Evolutionary conservation across 1,284 basidiomycete species (phyloP).

Genomic region (Xerocomus cyaneibrunnescens): DNA sequence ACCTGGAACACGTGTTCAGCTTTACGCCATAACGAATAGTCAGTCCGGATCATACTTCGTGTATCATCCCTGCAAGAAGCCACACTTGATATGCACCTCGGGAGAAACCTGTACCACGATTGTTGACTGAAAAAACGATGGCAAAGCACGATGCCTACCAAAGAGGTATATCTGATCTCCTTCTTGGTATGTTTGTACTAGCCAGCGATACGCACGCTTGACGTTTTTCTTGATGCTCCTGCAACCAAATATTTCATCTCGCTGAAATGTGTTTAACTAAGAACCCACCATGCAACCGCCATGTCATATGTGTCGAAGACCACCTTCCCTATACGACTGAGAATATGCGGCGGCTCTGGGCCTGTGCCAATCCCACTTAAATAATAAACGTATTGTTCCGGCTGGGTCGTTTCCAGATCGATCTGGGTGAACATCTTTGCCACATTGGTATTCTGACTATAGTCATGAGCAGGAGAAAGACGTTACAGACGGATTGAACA

Average conservation of each 20-base stretch:
- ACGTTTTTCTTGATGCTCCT: slow-evolving; percentile 32
- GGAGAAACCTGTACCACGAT: slow-evolving; percentile 39
- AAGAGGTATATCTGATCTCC: slow-evolving; percentile 45
- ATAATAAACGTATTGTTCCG: slow-evolving; percentile 36
- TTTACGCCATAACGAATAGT: background rate
- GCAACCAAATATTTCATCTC: background rate
- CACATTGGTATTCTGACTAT: slow-evolving; percentile 37
- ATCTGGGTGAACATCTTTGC: slow-evolving; percentile 35
- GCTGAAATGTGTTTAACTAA: background rate
- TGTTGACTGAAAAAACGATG: background rate
- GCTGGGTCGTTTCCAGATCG: slow-evolving; percentile 14
- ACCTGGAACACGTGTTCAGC: slow-evolving; percentile 13
- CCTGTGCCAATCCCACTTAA: slow-evolving; percentile 41
- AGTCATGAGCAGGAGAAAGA: slow-evolving; percentile 6
- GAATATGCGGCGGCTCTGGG: slow-evolving; percentile 21
- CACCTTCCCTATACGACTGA: slow-evolving; percentile 17
- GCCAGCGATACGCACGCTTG: slow-evolving; percentile 42
- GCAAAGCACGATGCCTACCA: slow-evolving; percentile 25
- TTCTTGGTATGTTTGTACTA: slow-evolving; percentile 37
- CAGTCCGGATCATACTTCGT: slow-evolving; percentile 28
- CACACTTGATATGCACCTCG: slow-evolving; percentile 48
- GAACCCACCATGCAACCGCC: slow-evolving; percentile 29
- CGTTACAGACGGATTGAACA: background rate
- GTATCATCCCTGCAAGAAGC: slow-evolving; percentile 43
- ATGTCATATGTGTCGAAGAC: slow-evolving; percentile 29